Evolutionary conservation across 2,329 filamentous ascomycete species (phyloP), one percentile per base, ranked within the genome.

Genomic region (Chlorencoelia australis): DNA sequence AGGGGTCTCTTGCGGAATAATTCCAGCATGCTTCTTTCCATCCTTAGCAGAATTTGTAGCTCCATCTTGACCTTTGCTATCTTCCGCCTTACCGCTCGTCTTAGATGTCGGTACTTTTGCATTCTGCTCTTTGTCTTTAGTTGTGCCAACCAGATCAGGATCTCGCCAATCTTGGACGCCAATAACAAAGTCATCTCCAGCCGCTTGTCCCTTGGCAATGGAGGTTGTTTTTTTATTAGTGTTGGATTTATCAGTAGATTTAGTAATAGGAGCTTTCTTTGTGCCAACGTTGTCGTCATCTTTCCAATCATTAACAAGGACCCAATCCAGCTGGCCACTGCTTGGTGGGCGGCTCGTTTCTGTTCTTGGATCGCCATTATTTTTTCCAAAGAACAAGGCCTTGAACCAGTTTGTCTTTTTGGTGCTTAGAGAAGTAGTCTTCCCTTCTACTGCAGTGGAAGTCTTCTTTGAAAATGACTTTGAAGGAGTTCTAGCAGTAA

Each of bases 111-210:
- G 11, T 33, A 14, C 37, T 31, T 44, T 54, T 41, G 15, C 33
- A 43, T 20, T 47, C 39, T 61, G 63, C 41, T 54, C 49, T 15
- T 53, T 45, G 33, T 52, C 48, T 25, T 53, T 53, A 10, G 43
- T 27, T 4, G 46, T 31, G n/a, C 42, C 67, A 15, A 85, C 65
- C 13, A 86, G 62, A 54, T 86, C 82, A 5, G 82, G 80, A 55
- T 91, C 84, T 47, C 83, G 73, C 84, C 84, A 89, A 54, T 91
- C 84, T 47, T 91, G 82, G 9, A 87, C 76, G n/a, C 83, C 84
- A 50, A 89, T 88, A 29, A 82, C 70, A 54, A 88, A 89, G 39
- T 70, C 73, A 55, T 86, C 79, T 30, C 64, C 58, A 15, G 54
- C n/a, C 9, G 28, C n/a, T 36, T 16, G 20, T 9, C n/a, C 39